Evolutionary conservation across 1,284 basidiomycete species (phyloP).

Genomic region (Rhizoctonia solani): DNA sequence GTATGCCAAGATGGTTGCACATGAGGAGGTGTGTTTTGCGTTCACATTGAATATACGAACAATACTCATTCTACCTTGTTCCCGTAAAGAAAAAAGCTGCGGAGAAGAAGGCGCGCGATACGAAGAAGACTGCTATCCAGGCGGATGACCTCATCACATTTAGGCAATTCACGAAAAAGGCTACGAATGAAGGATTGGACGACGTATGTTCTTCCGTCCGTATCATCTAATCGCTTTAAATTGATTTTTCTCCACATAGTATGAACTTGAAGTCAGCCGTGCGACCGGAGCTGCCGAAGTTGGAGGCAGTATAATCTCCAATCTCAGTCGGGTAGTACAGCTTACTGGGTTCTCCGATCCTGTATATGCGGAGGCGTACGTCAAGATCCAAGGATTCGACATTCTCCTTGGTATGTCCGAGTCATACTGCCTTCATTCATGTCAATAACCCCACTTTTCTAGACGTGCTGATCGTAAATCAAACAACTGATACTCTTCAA

Average conservation of each 20-base stretch:
- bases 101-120: slow-evolving; percentile 85
- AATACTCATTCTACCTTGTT: not conserved
- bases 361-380: slow-evolving; percentile 97
- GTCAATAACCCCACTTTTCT: not conserved
- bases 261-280: slow-evolving; percentile 84
- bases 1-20: slow-evolving; percentile 91
- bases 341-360: slow-evolving; percentile 98
- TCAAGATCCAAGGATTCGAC: slow-evolving; percentile 98
- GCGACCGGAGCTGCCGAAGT: slow-evolving; percentile 87
- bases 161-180: slow-evolving; percentile 94
- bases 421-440: not conserved
- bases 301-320: slow-evolving; percentile 95
- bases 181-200: slow-evolving; percentile 70
- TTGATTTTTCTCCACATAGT: slow-evolving; percentile 53
- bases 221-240: not conserved
- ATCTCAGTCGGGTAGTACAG: slow-evolving; percentile 92
- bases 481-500: slow-evolving; percentile 92
- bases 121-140: slow-evolving; percentile 77
- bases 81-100: slow-evolving; percentile 77
- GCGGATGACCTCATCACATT: slow-evolving; percentile 93
- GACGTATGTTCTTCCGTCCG: slow-evolving; percentile 62
- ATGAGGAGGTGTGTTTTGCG: slow-evolving; percentile 72
- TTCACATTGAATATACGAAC: not conserved
- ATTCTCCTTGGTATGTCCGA: slow-evolving; percentile 75
- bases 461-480: slow-evolving; percentile 98